Conservation (phyloP, 495 filamentous ascomycete genomes). For the Penicillium tannophilum region DNA sequence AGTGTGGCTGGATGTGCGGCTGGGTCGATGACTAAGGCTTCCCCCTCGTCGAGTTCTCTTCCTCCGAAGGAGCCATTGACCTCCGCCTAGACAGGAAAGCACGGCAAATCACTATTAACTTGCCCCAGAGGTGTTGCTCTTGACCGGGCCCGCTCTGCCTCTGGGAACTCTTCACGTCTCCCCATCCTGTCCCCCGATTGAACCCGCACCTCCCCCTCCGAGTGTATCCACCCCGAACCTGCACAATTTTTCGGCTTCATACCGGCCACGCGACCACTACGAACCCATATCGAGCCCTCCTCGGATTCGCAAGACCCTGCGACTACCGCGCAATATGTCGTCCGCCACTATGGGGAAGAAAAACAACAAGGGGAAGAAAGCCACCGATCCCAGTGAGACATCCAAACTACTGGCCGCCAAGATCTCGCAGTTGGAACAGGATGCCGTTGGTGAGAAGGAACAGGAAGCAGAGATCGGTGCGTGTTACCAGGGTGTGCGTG, state of each 20-base stretch:
- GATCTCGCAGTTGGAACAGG: conserved; percentile 92
- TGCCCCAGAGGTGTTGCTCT: conserved; percentile 26
- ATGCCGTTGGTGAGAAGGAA: conserved; percentile 90
- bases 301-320: neutral
- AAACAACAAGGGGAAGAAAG: conserved; percentile 83
- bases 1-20: conserved; percentile 13
- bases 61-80: conserved; percentile 23
- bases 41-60: conserved; percentile 40
- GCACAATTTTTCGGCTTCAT: conserved; percentile 29
- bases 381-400: conserved; percentile 78
- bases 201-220: conserved; percentile 14
- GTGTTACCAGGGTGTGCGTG: conserved; percentile 45
- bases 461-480: conserved; percentile 95
- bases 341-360: conserved; percentile 49
- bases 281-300: neutral
- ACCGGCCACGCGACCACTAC: conserved; percentile 15
- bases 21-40: conserved; percentile 29
- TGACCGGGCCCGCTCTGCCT: conserved; percentile 16
- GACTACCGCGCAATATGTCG: conserved; percentile 35
- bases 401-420: conserved; percentile 88
- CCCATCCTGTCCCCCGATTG: conserved; percentile 20
- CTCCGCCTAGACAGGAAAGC: conserved; percentile 13
- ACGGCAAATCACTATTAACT: conserved; percentile 9
- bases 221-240: conserved; percentile 16
- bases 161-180: conserved; percentile 19